A percentile compares a stretch with the other conserved stretches of the same genome.
These are phyloP conservation scores for Nitzschia palea DNA, from an alignment of 108 stramenopile genomes.

Conservation along the genomic window DNA sequence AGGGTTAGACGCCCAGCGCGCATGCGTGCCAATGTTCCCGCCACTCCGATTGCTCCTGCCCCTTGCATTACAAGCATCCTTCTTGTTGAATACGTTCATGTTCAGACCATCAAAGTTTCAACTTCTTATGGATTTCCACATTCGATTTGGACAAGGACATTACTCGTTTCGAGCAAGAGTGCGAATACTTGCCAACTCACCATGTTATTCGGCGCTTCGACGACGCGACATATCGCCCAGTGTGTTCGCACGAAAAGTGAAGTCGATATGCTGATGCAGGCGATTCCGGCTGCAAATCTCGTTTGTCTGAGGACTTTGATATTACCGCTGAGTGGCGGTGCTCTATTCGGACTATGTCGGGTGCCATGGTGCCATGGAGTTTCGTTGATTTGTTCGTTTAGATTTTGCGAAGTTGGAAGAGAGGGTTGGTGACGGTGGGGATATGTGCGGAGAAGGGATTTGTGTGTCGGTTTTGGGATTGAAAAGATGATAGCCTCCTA, in stretches of 20 bases:
- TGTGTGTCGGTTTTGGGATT: background rate
- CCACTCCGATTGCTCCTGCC: too few species aligned
- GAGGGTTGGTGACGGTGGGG: too few species aligned
- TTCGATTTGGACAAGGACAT: too few species aligned
- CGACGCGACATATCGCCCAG: constrained; percentile 10
- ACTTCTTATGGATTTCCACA: too few species aligned
- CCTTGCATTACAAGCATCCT: too few species aligned
- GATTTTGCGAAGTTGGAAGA: too few species aligned
- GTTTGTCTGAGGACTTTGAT: background rate
- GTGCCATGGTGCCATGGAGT: background rate
- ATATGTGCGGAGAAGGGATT: background rate
- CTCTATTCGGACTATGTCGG: background rate
- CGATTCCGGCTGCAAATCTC: background rate
- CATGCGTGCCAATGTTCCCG: too few species aligned
- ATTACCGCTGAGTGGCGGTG: background rate
- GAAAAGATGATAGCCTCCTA: background rate
- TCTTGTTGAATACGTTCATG: too few species aligned
- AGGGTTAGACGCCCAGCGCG: too few species aligned
- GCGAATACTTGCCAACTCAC: too few species aligned
- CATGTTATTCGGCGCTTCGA: constrained; percentile 41
- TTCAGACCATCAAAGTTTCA: too few species aligned
- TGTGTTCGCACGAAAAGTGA: constrained; percentile 27
- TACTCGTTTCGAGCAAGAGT: too few species aligned
- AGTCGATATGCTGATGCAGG: constrained; percentile 14
- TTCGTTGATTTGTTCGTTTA: background rate